Evolutionary conservation across 2,329 filamentous ascomycete species (phyloP).

Genomic region (Simplicillium aogashimaense): DNA sequence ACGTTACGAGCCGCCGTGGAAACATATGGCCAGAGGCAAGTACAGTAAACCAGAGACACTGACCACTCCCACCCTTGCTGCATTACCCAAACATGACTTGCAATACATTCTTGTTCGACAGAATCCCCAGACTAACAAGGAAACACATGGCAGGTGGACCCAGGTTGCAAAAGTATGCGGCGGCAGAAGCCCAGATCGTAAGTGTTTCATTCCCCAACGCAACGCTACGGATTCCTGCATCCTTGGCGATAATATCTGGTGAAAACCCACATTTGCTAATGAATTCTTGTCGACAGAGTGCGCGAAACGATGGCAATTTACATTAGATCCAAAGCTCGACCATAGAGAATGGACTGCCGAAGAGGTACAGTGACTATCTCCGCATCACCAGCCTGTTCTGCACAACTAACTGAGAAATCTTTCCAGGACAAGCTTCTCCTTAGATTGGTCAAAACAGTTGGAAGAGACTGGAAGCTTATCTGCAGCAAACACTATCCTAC

Average conservation of each 20-base stretch:
- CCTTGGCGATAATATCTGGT: too few species aligned
- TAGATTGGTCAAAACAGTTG: conserved; percentile 8
- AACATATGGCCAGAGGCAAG: conserved; percentile 23
- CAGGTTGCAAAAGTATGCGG: conserved; percentile 26
- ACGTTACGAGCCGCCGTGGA: conserved; percentile 20
- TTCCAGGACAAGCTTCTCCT: conserved; percentile 11
- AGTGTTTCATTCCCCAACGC: conserved; percentile 1
- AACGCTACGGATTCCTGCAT: too few species aligned
- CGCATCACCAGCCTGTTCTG: background rate
- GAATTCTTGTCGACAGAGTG: conserved; percentile 21
- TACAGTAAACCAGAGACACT: background rate
- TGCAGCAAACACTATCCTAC: conserved; percentile 9
- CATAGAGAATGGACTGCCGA: conserved; percentile 12
- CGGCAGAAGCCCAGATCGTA: conserved; percentile 18
- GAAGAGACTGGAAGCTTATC: conserved; percentile 13
- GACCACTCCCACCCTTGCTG: too few species aligned
- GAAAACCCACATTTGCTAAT: too few species aligned
- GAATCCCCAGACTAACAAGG: background rate
- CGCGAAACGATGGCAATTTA: conserved; percentile 34
- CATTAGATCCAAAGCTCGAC: conserved; percentile 27
- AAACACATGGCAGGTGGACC: conserved; percentile 23
- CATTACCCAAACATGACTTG: too few species aligned
- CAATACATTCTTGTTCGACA: too few species aligned
- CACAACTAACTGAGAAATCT: too few species aligned
- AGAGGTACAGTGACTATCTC: conserved; percentile 9